Conservation (phyloP, 2,329 filamentous ascomycete genomes). For the Dothidotthia symphoricarpi region DNA sequence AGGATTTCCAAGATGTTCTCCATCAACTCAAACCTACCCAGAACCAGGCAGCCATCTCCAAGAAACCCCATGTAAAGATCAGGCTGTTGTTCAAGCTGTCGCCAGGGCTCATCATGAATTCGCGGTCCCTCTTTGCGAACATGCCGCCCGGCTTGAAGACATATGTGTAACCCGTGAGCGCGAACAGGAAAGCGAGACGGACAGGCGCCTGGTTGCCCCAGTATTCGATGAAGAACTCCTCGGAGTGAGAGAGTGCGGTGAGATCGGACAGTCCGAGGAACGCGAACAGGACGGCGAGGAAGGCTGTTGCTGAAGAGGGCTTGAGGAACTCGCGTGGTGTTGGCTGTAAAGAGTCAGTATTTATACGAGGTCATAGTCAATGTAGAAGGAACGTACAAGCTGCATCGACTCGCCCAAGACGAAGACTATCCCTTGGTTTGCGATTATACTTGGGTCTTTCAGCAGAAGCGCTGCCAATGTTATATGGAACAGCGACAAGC, state of each 20-base stretch:
- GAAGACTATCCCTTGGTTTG: conserved; percentile 76
- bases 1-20: background rate
- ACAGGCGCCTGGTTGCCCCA: conserved; percentile 58
- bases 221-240: conserved; percentile 46
- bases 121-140: conserved; percentile 32
- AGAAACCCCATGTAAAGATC: conserved; percentile 78
- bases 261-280: conserved; percentile 54
- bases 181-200: conserved; percentile 64
- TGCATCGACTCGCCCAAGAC: conserved; percentile 81
- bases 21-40: conserved; percentile 57
- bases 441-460: conserved; percentile 67
- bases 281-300: conserved; percentile 68
- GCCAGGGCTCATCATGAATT: conserved; percentile 35
- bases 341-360: conserved; percentile 49
- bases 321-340: conserved; percentile 65
- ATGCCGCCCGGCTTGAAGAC: conserved; percentile 57
- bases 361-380: background rate
- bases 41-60: conserved; percentile 84
- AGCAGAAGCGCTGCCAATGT: conserved; percentile 82
- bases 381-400: conserved; percentile 57
- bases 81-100: conserved; percentile 79
- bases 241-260: conserved; percentile 47
- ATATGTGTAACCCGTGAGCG: conserved; percentile 63
- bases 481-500: conserved; percentile 79
- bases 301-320: conserved; percentile 65